Evolutionary conservation across 2,329 filamentous ascomycete genomes (phyloP), one percentile per base, ranked within the genome.

Genomic region (Plenodomus tracheiphilus): DNA sequence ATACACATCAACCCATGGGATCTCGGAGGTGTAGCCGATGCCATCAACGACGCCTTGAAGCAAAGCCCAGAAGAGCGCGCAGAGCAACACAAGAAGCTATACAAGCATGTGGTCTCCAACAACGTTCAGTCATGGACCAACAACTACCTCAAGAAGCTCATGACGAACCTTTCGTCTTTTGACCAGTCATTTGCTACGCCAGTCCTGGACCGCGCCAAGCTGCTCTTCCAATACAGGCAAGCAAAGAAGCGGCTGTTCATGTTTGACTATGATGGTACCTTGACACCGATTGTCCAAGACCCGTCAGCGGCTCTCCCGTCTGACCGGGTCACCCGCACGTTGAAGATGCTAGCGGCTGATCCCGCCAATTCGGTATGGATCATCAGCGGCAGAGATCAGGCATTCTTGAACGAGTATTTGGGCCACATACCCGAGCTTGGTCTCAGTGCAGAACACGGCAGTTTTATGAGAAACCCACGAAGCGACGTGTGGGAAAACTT

Each of bases 1-100:
- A 91, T 96, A 53, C 91, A 96, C 73, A 96, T 97, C 78, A 97
- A 97, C 74, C 93, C 93, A 1, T 97, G 92, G 91, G 91, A 97
- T 69, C 81, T 93, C 46, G 85, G 82, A 20, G 89, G 89, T 30
- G 92, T 96, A 13, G 92, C 92, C 4, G 83, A 87, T 43, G 85
- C 91, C 56, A 92, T 97, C 69, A 83, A 96, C 65, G 77, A 85
- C 44, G 93, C 91, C 4, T 79, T 97, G 50, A 87, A 82, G 20
- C 93, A 96, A 88, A 76, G 84, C 0, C 72, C 79, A 1, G 81
- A 84, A 9, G 80, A 85, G 60, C 88, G 88, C 54, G 74, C 80
- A 59, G 75, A 79, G 18, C 88, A 91, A 76, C 90, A 96, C 66
- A 70, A 79, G 39, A 85, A 83, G 56, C 82, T 97, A 9, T 95